Conservation (phyloP, 805 yeast species). For the Kodamaea kakaduensis region DNA sequence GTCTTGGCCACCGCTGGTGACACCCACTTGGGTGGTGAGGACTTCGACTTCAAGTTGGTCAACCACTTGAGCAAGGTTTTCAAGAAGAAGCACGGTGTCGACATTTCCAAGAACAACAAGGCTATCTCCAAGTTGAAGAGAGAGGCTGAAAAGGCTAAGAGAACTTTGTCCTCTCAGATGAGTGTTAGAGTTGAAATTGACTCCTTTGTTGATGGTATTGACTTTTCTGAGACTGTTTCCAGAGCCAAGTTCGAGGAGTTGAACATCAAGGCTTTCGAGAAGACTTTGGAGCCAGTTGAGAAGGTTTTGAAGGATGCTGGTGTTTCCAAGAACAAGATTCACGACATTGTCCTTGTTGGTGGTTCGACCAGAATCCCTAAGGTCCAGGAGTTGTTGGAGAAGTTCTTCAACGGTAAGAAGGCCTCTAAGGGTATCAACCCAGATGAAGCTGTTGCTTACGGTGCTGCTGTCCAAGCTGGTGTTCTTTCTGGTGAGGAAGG, state of each 20-base stretch:
- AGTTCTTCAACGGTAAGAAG: slow-evolving; percentile 45
- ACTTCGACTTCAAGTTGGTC: slow-evolving; percentile 43
- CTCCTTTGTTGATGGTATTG: slow-evolving; percentile 47
- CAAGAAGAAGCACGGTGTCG: slow-evolving; percentile 45
- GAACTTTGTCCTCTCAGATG: slow-evolving; percentile 45
- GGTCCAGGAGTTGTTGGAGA: slow-evolving; percentile 45
- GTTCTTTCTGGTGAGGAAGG: slow-evolving; percentile 94
- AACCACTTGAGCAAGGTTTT: slow-evolving; percentile 40
- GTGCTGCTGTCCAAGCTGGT: slow-evolving; percentile 99
- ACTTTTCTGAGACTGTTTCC: slow-evolving; percentile 43
- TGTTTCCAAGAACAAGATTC: slow-evolving; percentile 42
- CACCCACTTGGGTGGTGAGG: slow-evolving; percentile 51
- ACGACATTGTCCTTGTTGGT: slow-evolving; percentile 47
- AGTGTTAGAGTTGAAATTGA: slow-evolving; percentile 42
- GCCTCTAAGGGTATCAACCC: slow-evolving; percentile 48
- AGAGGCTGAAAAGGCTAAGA: slow-evolving; percentile 48
- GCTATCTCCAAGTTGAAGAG: slow-evolving; percentile 46
- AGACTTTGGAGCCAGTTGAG: slow-evolving; percentile 45
- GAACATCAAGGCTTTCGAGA: slow-evolving; percentile 42
- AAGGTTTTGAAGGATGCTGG: slow-evolving; percentile 45
- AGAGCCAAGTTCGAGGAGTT: slow-evolving; percentile 49
- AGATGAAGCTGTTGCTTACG: slow-evolving; percentile 49
- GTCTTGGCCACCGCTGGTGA: slow-evolving; percentile 48
- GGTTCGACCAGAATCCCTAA: slow-evolving; percentile 50
- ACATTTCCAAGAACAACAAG: slow-evolving; percentile 37